Percentiles rank a stretch among this genome's conserved stretches.
Evolutionary conservation across 768 basidiomycete genomes (phyloP).

Genomic region (Pulveroboletus sp.): DNA sequence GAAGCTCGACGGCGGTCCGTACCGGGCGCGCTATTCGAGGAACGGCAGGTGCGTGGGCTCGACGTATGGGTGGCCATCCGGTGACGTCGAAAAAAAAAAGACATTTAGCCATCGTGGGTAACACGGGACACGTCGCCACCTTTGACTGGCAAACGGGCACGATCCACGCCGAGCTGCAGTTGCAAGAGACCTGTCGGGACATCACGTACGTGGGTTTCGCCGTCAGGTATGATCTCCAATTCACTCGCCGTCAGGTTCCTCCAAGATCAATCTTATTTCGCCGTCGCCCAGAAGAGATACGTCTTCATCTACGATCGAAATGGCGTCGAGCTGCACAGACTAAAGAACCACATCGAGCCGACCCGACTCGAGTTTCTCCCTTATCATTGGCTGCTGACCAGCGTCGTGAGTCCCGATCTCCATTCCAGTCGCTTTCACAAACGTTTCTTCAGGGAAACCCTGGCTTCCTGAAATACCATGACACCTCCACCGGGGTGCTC

Average conservation of each 20-base stretch:
- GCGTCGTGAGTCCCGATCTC: conserved; percentile 46
- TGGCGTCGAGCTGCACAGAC: conserved; percentile 86
- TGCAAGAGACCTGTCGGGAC: conserved; percentile 88
- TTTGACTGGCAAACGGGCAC: conserved; percentile 92
- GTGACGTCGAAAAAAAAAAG: conserved; percentile 33
- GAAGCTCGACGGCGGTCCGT: conserved; percentile 82
- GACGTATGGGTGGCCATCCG: background rate
- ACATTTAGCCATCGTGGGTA: conserved; percentile 82
- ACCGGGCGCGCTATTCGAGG: conserved; percentile 78
- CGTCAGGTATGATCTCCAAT: background rate
- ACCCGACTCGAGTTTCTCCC: conserved; percentile 89
- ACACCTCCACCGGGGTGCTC: conserved; percentile 88
- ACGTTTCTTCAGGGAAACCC: conserved; percentile 60
- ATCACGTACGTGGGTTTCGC: conserved; percentile 63
- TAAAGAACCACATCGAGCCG: conserved; percentile 83
- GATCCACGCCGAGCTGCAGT: conserved; percentile 81
- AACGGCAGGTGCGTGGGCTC: conserved; percentile 74
- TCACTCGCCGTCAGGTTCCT: conserved; percentile 57
- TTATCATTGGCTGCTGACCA: conserved; percentile 91
- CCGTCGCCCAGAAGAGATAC: conserved; percentile 94
- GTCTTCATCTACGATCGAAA: conserved; percentile 94
- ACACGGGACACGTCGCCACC: conserved; percentile 81
- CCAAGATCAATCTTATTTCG: conserved; percentile 89
- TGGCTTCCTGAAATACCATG: conserved; percentile 94
- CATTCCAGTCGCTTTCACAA: background rate